A percentile compares a stretch with the other conserved stretches of the same genome.
These are phyloP conservation scores for Fusarium vanettenii DNA, from an alignment of 2,329 filamentous ascomycete genomes.

Conservation along the genomic window DNA sequence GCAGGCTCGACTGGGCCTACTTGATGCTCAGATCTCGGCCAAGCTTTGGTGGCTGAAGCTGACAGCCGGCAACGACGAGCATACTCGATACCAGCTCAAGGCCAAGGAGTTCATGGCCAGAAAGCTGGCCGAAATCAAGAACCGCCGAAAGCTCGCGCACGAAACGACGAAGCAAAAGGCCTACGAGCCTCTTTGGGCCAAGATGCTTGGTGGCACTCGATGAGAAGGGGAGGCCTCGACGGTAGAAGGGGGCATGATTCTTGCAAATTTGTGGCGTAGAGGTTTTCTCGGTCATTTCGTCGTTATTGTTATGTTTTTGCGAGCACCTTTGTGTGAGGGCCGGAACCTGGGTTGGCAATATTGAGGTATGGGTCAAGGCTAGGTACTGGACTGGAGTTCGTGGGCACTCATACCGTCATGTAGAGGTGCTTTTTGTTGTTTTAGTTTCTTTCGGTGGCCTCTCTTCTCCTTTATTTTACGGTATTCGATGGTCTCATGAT, in stretches of 20 bases:
- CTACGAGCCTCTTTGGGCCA: slow-evolving; percentile 33
- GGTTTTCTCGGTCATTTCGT: slow-evolving; percentile 8
- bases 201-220: slow-evolving; percentile 27
- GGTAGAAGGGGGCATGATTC: slow-evolving; percentile 10
- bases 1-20: slow-evolving; percentile 57
- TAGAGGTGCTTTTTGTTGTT: slow-evolving; percentile 38
- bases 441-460: slow-evolving; percentile 13
- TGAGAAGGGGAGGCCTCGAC: slow-evolving; percentile 22
- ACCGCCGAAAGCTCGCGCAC: slow-evolving; percentile 41
- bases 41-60: slow-evolving; percentile 68
- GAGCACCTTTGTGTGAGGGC: slow-evolving; percentile 20
- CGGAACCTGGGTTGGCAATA: slow-evolving; percentile 30
- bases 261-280: slow-evolving; percentile 28
- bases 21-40: slow-evolving; percentile 66
- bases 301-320: slow-evolving; percentile 13
- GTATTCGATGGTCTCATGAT: slow-evolving; percentile 37
- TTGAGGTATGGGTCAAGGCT: slow-evolving; percentile 31
- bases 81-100: slow-evolving; percentile 59
- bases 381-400: slow-evolving; percentile 40
- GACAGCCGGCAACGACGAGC: slow-evolving; percentile 61
- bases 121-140: slow-evolving; percentile 49
- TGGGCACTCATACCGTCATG: slow-evolving; percentile 42
- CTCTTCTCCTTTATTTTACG: slow-evolving; percentile 26
- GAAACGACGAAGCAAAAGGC: slow-evolving; percentile 27
- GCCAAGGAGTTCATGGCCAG: slow-evolving; percentile 57